Base-by-base conservation (phyloP, 352 stramenopile genomes). In the Elongisporangium anandrum region DNA sequence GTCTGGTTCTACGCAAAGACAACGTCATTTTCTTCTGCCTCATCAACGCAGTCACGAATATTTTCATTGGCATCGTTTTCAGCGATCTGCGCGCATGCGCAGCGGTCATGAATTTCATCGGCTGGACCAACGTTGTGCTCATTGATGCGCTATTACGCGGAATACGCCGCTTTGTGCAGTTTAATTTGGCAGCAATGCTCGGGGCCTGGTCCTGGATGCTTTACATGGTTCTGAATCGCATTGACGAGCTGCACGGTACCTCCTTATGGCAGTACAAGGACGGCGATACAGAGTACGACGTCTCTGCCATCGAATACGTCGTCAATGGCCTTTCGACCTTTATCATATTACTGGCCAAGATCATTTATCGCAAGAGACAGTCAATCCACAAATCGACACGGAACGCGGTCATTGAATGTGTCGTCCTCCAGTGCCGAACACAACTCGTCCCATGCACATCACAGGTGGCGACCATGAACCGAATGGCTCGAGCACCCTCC, bases 21-120 rank as follows among this genome's bases (percentile, higher is more conserved):
- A 68, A 79, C 38, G 70, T 75, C 34, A 77, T 63, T 64, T 79
- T 75, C 56, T 79, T 77, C 38, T 60, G 64, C 49, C 50, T 60
- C 22, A 63, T 75, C 10, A 66, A 66, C 12, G 64, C 54, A 15
- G 45, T 64, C 4, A 72, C 69, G 17, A 63, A 61, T 13, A 22
- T 79, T n/a, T 68, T 68, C 4, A 59, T 67, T 48, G 63, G 61
- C 8, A 61, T 63, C 26, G 64, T 74, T 17, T 57, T 76, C 4
- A 57, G 55, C n/a, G 70, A 79, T 59, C 49, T 76, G 22, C 64
- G 70, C 5, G 63, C 54, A 16, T n/a, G 61, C 0, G 61, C 62
- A 0, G 24, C 65, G 39, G 10, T 74, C 8, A 51, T 79, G 22
- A 66, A 72, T 53, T 68, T 64, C 59, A 50, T 69, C 4, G 71